Evolutionary conservation across 192 early-diverging fungal genomes (phyloP).

Genomic region (Backusella circina): DNA sequence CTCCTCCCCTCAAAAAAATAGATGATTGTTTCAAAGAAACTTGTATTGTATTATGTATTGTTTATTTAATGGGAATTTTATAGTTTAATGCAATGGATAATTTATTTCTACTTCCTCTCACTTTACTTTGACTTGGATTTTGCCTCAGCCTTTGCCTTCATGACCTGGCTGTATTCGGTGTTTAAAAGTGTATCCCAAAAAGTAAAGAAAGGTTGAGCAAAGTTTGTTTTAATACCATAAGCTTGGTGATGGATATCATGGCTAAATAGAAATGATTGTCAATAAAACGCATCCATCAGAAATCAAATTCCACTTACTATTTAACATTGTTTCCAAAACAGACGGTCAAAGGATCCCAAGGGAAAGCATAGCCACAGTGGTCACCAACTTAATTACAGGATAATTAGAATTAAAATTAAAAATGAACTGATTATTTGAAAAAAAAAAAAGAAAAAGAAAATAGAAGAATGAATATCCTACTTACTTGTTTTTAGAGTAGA

Average conservation of each 20-base stretch:
- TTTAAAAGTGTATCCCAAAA: conserved; percentile 69
- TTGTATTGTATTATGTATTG: background rate
- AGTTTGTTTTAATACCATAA: conserved; percentile 58
- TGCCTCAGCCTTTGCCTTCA: background rate
- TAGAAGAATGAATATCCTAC: background rate
- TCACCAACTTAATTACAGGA: conserved; percentile 56
- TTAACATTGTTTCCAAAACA: conserved; percentile 67
- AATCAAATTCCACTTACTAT: conserved; percentile 53
- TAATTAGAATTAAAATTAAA: background rate
- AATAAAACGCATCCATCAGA: background rate
- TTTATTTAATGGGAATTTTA: background rate
- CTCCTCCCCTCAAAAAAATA: background rate
- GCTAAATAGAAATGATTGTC: conserved; percentile 21
- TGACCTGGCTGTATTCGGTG: conserved; percentile 15
- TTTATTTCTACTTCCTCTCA: background rate
- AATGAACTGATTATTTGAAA: background rate
- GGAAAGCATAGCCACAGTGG: conserved; percentile 76
- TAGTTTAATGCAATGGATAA: background rate
- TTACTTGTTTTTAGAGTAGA: conserved; percentile 68
- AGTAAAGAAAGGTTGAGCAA: conserved; percentile 74
- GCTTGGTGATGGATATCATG: conserved; percentile 60
- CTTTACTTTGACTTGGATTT: background rate
- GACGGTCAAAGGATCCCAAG: conserved; percentile 67
- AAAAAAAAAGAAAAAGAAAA: background rate
- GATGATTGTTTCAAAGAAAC: background rate